phyloP scores from a whole-genome alignment of 1,284 basidiomycete species.

The Fomes fomentarius region DNA sequence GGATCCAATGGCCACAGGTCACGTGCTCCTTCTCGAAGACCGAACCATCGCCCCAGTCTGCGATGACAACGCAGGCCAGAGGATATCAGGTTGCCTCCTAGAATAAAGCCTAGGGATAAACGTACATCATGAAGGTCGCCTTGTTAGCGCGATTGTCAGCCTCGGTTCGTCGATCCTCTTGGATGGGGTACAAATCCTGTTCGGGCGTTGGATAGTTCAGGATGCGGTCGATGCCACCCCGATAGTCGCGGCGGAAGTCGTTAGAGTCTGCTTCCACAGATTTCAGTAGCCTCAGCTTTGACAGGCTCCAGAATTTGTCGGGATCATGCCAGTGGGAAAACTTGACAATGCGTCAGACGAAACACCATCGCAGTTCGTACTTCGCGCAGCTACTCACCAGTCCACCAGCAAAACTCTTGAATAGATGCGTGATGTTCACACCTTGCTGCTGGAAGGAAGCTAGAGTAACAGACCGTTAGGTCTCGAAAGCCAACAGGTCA shows the following conservation, averaged over 20 bases:
- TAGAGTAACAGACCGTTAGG: conserved; percentile 16
- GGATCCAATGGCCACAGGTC: neutral
- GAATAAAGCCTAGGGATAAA: neutral
- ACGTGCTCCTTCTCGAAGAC: neutral
- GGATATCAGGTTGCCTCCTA: too few relatives aligned
- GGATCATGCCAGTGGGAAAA: conserved; percentile 14
- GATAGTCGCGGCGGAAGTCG: conserved; percentile 17
- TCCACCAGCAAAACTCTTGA: conserved; percentile 30
- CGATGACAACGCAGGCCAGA: too few relatives aligned
- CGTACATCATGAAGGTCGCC: conserved; percentile 2
- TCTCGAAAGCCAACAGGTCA: too few relatives aligned
- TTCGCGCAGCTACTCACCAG: too few relatives aligned
- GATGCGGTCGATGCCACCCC: conserved; percentile 14
- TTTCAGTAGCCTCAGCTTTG: neutral
- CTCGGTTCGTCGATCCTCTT: neutral
- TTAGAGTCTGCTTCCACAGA: neutral
- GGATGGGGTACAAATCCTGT: neutral
- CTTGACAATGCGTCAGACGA: too few relatives aligned
- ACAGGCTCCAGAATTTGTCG: neutral
- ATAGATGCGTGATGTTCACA: conserved; percentile 28
- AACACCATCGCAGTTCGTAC: too few relatives aligned
- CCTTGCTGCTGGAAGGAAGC: conserved; percentile 39
- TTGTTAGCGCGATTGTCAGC: conserved; percentile 23
- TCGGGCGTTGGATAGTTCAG: conserved; percentile 22
- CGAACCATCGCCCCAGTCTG: conserved; percentile 18